Percentiles rank a stretch among this genome's conserved stretches.
These are phyloP conservation scores for Colletotrichum higginsianum DNA, from an alignment of 2,329 filamentous ascomycete species.

Conservation along the genomic window DNA sequence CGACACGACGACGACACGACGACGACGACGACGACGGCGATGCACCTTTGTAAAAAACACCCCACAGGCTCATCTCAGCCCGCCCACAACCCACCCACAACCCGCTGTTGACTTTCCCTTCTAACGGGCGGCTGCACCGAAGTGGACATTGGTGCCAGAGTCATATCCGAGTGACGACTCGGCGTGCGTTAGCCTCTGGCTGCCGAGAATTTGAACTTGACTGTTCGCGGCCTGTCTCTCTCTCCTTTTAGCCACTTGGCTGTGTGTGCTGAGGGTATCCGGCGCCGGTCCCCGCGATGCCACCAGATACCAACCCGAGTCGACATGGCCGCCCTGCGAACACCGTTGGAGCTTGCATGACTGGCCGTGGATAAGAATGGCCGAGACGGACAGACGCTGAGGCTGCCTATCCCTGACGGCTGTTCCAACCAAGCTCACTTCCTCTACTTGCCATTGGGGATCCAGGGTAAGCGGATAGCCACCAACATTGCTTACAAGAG, in stretches of 20 bases:
- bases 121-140: constrained; percentile 1
- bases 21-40: too few relatives aligned
- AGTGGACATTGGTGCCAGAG: too few relatives aligned
- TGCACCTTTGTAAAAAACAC: too few relatives aligned
- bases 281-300: not conserved
- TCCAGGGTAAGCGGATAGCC: not conserved
- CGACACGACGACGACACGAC: too few relatives aligned
- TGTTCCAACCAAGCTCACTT: not conserved
- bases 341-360: not conserved
- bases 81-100: constrained; percentile 9
- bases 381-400: constrained; percentile 12
- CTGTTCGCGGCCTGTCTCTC: too few relatives aligned
- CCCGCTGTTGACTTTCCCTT: constrained; percentile 4
- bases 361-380: constrained; percentile 10
- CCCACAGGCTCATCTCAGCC: constrained; percentile 24
- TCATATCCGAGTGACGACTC: not conserved
- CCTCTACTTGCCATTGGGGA: not conserved
- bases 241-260: too few relatives aligned
- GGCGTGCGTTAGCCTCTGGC: not conserved
- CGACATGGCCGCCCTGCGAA: not conserved
- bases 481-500: too few relatives aligned
- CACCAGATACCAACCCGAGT: not conserved
- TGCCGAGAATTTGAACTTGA: too few relatives aligned
- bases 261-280: not conserved
- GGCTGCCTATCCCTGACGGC: constrained; percentile 30